Evolutionary conservation across 257 asterid genomes (phyloP).

Genomic region (Fraxinus americana): DNA sequence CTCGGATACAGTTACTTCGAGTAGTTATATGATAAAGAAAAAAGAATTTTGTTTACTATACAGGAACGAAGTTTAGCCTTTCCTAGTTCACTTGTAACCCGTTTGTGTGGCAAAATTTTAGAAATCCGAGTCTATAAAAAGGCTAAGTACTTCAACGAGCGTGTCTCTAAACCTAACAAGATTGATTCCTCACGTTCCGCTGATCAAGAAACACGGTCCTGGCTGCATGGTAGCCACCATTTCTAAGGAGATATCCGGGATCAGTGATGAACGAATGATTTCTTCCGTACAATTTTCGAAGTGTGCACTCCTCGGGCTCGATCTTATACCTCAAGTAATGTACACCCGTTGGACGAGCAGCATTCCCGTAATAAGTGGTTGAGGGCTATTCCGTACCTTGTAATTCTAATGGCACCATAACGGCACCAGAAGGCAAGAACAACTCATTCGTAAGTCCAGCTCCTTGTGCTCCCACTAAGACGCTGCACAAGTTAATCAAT

Average conservation of each 20-base stretch:
- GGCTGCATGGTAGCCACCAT: constrained; percentile 43
- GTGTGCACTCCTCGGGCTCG: constrained; percentile 63
- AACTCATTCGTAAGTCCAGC: constrained; percentile 88
- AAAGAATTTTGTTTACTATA: too few species aligned
- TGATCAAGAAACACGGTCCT: constrained; percentile 62
- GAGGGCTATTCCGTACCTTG: constrained; percentile 88
- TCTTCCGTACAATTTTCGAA: constrained; percentile 50
- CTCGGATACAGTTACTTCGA: too few species aligned
- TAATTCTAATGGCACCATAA: constrained; percentile 70
- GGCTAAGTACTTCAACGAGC: constrained; percentile 48
- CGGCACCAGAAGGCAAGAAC: constrained; percentile 63
- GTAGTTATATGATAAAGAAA: too few species aligned
- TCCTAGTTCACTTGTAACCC: too few species aligned
- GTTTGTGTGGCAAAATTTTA: constrained; percentile 29
- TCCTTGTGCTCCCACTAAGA: constrained; percentile 81
- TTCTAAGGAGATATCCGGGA: constrained; percentile 30
- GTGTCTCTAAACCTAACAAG: constrained; percentile 44
- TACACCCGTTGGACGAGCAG: constrained; percentile 63
- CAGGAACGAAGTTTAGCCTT: too few species aligned
- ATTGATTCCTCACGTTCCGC: constrained; percentile 54
- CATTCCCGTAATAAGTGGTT: constrained; percentile 59
- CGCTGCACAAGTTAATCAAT: constrained; percentile 69
- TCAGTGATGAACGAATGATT: constrained; percentile 51
- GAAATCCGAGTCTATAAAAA: constrained; percentile 39
- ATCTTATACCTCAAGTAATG: constrained; percentile 70